These are phyloP conservation scores for Colletotrichum sansevieriae DNA, from an alignment of 2,329 filamentous ascomycete genomes.

Conservation along the genomic window DNA sequence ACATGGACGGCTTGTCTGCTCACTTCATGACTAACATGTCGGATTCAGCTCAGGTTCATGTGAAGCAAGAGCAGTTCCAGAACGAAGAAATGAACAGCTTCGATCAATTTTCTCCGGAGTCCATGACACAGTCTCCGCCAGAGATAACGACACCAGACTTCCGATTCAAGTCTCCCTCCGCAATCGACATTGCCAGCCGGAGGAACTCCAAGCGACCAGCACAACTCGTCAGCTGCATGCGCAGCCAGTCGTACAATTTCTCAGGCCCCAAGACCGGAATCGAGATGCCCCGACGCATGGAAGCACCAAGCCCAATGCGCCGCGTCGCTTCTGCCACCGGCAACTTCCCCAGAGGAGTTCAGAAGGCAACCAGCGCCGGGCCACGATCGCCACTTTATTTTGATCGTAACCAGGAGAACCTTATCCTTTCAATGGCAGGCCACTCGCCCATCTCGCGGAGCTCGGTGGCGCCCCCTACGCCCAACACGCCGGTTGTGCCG, in stretches of 20 bases:
- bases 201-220: constrained; percentile 64
- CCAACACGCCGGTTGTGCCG: constrained; percentile 61
- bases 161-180: constrained; percentile 62
- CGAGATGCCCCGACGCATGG: constrained; percentile 60
- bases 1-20: constrained; percentile 23
- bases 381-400: constrained; percentile 60
- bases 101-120: constrained; percentile 49
- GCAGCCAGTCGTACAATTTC: constrained; percentile 56
- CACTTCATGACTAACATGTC: constrained; percentile 23
- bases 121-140: constrained; percentile 47
- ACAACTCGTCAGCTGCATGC: constrained; percentile 60
- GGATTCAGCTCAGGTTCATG: constrained; percentile 41
- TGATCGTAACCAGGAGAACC: constrained; percentile 60
- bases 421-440: constrained; percentile 55
- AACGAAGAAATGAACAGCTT: constrained; percentile 38
- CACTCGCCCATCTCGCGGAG: constrained; percentile 58
- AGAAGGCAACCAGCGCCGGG: constrained; percentile 52
- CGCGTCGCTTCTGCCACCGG: constrained; percentile 67
- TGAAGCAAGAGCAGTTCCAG: constrained; percentile 41
- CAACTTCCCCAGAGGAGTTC: constrained; percentile 55
- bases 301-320: constrained; percentile 63
- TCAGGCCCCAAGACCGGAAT: constrained; percentile 59
- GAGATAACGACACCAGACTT: constrained; percentile 48
- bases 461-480: constrained; percentile 62
- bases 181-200: constrained; percentile 67